Base-by-base conservation (phyloP, 2,329 filamentous ascomycete species). In the Aspergillus quadricinctus region DNA sequence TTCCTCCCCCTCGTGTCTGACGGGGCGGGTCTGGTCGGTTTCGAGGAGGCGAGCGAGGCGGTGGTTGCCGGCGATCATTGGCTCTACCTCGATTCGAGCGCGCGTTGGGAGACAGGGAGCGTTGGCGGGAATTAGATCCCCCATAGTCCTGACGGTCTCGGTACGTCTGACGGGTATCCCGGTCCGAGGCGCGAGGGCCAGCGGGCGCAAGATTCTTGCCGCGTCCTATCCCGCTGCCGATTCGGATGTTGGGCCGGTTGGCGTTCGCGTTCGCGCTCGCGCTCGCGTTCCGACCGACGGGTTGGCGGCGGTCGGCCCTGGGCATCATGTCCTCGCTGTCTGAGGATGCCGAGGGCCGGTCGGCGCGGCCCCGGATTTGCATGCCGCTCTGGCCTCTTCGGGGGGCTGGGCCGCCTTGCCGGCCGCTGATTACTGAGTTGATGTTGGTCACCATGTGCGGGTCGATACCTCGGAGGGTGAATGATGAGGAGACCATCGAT, bases 371-470 rank as follows among this genome's bases (percentile, higher is more conserved):
- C 55, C 66, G 69, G 48, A 75, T 74, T 37, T 67, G 71, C 59
- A 75, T 58, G 4, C 69, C 62, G 58, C 61, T 53, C 52, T 58
- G 58, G 48, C 65, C 62, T 56, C 66, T 56, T 48, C 63, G 54
- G 35, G 60, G 56, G 25, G 51, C 54, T 7, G 43, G 43, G 6
- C 61, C 59, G 29, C 62, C 59, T 28, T 53, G 35, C 27, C 54
- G 58, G 9, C 56, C 37, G 4, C 56, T 53, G 25, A 63, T 43
- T 21, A 66, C 61, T 3, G 67, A 64, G 55, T 72, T 77, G 23
- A 74, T 64, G 55, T 79, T 77, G 41, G 69, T 70, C 25, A 78
- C 69, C 48, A 69, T 67, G 3, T 66, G 60, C 2, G 71, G 70
- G 40, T 74, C 70, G 29, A 75, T 66, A 4, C 66, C 66, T 55